phyloP scores from a whole-genome alignment of 176 grass and related monocot genomes.

The Leersia perrieri region DNA sequence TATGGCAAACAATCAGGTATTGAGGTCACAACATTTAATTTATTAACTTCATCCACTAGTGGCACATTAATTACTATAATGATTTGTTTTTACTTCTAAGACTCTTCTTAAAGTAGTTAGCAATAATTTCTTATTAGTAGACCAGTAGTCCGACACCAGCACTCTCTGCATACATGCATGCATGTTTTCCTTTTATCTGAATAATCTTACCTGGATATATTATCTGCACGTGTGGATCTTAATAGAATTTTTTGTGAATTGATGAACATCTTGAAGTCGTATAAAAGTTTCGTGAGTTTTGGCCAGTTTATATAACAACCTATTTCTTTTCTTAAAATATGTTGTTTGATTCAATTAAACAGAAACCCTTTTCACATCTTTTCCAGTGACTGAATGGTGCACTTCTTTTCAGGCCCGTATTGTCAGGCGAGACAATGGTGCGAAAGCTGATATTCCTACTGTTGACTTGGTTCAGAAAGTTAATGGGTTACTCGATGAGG shows the following conservation, averaged over 20 bases:
- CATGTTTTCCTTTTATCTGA: background rate
- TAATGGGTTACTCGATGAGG: slow-evolving; percentile 47
- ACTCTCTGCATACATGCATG: background rate
- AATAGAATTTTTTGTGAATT: background rate
- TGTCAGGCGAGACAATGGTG: slow-evolving; percentile 81
- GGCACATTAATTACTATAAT: background rate
- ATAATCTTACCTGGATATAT: background rate
- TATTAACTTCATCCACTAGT: background rate
- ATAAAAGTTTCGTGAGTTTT: background rate
- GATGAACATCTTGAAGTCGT: background rate
- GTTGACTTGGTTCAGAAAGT: slow-evolving; percentile 65
- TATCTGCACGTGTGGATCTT: background rate
- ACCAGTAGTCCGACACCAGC: too few relatives aligned
- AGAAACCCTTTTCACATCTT: background rate
- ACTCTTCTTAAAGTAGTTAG: slow-evolving; percentile 7
- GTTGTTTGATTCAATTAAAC: background rate
- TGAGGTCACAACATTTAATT: background rate
- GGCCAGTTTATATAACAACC: background rate
- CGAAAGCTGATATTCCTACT: slow-evolving; percentile 69
- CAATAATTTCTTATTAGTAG: background rate
- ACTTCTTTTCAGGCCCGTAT: slow-evolving; percentile 56
- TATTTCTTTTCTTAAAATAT: background rate
- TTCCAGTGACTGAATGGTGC: background rate
- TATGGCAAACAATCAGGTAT: slow-evolving; percentile 89
- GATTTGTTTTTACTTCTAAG: too few relatives aligned